Evolutionary conservation across 495 filamentous ascomycete species (phyloP), one percentile per base, ranked within the genome.

Genomic region (Daldinia loculata): DNA sequence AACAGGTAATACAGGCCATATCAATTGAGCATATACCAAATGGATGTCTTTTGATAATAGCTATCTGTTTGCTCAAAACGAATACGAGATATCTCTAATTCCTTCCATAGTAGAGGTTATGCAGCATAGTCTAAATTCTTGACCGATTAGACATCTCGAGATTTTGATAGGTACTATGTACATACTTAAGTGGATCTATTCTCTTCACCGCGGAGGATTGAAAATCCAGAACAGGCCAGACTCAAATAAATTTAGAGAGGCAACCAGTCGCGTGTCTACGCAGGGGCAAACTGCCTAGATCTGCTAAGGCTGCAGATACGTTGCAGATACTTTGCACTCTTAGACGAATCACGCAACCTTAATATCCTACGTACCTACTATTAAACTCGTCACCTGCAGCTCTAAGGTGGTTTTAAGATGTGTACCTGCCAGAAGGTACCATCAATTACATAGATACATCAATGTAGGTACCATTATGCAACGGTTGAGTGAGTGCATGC

Each of bases 261-360:
- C 39, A 65, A 57, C 26, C 22, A 41, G 50, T 71, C 62, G 68
- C 51, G 68, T 65, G 56, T 32, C n/a, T 43, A 56, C 19, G 51
- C 67, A 64, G 56, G 67, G 67, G 61, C 43, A 32, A 64, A 55
- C 7, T 32, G 39, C 66, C 19, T n/a, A 30, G 62, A 66, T 66
- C 68, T 71, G 27, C 62, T 70, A 66, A 66, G 67, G 67, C 68
- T 71, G 68, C 68, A 66, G 57, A 59, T 19, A 26, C 9, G 36
- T 52, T 52, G 14, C 50, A 52, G 15, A 29, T 12, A 48, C 43
- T 22, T 48, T 58, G 12, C 48, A 17, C n/a, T 17, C 15, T 22
- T 19, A 41, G 15, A 57, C 53, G 11, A 61, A 61, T 61, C 41
- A 61, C 22, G 14, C 15, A 41, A 59, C 39, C 17, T 32, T 22